These are phyloP conservation scores for Zelopaecilomyces penicillatus DNA, from an alignment of 2,329 filamentous ascomycete species.

Conservation along the genomic window DNA sequence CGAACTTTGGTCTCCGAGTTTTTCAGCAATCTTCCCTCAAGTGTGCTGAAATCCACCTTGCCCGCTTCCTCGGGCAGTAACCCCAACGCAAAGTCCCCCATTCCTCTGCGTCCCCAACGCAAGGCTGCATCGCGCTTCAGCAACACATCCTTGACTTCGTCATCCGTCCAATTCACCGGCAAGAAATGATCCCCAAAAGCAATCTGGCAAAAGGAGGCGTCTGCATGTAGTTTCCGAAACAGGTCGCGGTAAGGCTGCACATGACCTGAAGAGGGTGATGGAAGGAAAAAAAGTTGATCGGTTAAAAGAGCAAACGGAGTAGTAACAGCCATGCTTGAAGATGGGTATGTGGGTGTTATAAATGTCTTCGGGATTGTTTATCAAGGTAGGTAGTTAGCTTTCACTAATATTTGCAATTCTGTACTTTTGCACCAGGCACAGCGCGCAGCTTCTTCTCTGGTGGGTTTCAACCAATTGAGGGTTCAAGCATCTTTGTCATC, in stretches of 20 bases:
- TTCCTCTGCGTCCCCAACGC: slow-evolving; percentile 9
- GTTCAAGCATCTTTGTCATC: too few relatives aligned
- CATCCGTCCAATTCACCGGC: slow-evolving; percentile 8
- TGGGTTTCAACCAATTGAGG: too few relatives aligned
- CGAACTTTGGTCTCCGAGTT: not conserved
- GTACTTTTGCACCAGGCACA: too few relatives aligned
- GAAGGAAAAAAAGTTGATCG: slow-evolving; percentile 10
- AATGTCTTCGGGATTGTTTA: too few relatives aligned
- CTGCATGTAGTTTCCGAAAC: slow-evolving; percentile 9
- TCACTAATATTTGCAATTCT: too few relatives aligned
- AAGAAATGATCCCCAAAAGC: slow-evolving; percentile 9
- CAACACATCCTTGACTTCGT: slow-evolving; percentile 7
- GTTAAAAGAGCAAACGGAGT: slow-evolving; percentile 6
- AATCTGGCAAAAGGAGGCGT: slow-evolving; percentile 10
- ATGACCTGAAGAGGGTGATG: slow-evolving; percentile 9
- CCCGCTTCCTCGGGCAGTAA: not conserved
- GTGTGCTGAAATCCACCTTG: not conserved
- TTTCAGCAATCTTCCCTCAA: not conserved
- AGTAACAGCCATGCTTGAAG: too few relatives aligned
- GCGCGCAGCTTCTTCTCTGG: too few relatives aligned
- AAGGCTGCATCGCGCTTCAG: slow-evolving; percentile 5
- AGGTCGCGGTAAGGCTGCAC: slow-evolving; percentile 7
- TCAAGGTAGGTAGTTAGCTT: too few relatives aligned
- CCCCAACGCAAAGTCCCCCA: slow-evolving; percentile 14
- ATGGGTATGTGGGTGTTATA: too few relatives aligned